These are phyloP conservation scores for Boletus pseudopeckii DNA, from an alignment of 768 basidiomycete species.

Conservation along the genomic window DNA sequence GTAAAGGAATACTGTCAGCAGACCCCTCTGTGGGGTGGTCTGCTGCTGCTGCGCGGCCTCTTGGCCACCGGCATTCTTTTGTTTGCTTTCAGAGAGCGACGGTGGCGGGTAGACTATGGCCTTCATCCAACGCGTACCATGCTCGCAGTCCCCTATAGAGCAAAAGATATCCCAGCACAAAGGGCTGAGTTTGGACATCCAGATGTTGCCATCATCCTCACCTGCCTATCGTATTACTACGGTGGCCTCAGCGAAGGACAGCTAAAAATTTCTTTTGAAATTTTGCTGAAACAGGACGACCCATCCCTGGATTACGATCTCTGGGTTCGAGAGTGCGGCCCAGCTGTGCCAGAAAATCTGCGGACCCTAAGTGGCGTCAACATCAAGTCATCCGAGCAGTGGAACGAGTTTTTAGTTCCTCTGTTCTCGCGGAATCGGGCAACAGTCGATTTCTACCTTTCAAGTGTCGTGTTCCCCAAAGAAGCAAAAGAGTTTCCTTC, in stretches of 20 bases:
- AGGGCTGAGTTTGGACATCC: conserved; percentile 41
- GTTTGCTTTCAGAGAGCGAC: conserved; percentile 31
- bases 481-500: conserved; percentile 35
- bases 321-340: conserved; percentile 25
- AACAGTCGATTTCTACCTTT: conserved; percentile 37
- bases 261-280: conserved; percentile 28
- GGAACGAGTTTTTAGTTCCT: conserved; percentile 23
- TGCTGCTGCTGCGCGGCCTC: conserved; percentile 36
- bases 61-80: conserved; percentile 31
- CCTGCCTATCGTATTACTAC: conserved; percentile 38
- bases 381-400: conserved; percentile 28
- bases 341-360: conserved; percentile 20
- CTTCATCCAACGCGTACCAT: conserved; percentile 31
- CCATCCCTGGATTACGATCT: conserved; percentile 30
- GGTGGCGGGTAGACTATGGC: conserved; percentile 41
- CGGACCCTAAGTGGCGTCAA: conserved; percentile 22
- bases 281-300: conserved; percentile 29
- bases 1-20: conserved; percentile 7
- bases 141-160: conserved; percentile 38
- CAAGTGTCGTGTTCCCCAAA: conserved; percentile 37
- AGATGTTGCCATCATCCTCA: conserved; percentile 34
- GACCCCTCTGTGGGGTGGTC: conserved; percentile 14
- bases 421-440: conserved; percentile 28
- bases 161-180: conserved; percentile 36
- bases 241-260: conserved; percentile 32